phyloP scores from a whole-genome alignment of 345 rosid species.

The Rhodamnia argentea region DNA sequence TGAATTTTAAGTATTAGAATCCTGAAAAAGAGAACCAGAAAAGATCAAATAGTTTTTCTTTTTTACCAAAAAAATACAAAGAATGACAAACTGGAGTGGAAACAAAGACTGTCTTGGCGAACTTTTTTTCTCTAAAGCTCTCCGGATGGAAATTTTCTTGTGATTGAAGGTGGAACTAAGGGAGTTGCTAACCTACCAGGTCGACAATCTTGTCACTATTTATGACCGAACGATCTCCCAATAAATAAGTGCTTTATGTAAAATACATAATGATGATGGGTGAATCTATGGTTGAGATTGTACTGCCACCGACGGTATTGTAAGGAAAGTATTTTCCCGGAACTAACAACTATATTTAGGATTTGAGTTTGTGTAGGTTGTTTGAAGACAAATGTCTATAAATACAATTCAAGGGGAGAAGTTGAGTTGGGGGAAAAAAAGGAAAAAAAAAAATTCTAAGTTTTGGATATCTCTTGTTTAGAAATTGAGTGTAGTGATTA shows the following conservation, averaged over 20 bases:
- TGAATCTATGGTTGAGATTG: no score
- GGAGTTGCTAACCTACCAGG: no score
- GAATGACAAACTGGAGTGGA: neutral
- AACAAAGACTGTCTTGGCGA: neutral
- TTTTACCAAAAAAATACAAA: neutral
- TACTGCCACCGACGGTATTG: no score
- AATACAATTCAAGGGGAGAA: neutral
- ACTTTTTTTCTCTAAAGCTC: neutral
- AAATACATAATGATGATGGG: no score
- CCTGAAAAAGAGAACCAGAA: neutral
- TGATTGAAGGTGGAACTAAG: neutral
- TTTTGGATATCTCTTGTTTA: neutral
- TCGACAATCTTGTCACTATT: no score
- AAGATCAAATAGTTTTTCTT: neutral
- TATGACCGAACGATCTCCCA: no score
- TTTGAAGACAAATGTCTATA: neutral
- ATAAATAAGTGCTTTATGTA: no score
- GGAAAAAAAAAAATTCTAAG: neutral
- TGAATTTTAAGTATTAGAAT: neutral
- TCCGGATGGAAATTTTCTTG: neutral
- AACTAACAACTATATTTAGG: neutral
- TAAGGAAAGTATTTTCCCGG: no score
- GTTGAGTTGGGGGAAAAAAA: neutral
- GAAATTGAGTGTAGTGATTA: neutral
- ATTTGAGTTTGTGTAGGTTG: neutral